phyloP scores from a whole-genome alignment of 345 rosid genomes.

The Citrus reticulata region DNA sequence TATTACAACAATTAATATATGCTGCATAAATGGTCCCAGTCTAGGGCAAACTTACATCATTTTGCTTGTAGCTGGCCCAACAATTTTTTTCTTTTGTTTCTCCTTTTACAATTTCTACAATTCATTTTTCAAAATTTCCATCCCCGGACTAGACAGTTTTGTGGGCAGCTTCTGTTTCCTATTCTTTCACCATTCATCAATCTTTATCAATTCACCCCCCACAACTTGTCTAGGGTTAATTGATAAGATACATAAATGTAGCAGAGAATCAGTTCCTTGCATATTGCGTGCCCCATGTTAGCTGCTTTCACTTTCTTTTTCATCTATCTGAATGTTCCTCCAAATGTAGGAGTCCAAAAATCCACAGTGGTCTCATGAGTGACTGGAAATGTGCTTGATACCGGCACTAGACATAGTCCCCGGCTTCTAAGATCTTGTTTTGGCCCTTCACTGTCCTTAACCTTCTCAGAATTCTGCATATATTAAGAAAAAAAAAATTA shows the following conservation, averaged over 20 bases:
- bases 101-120: not conserved
- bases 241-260: conserved; percentile 26
- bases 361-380: conserved; percentile 79
- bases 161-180: conserved; percentile 10
- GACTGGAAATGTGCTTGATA: conserved; percentile 85
- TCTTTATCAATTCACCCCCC: conserved; percentile 15
- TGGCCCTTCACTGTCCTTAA: conserved; percentile 57
- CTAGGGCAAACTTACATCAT: conserved; percentile 17
- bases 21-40: conserved; percentile 14
- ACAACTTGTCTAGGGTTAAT: conserved; percentile 33
- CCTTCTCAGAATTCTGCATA: conserved; percentile 50
- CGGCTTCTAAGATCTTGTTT: conserved; percentile 87
- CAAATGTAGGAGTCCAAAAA: conserved; percentile 95
- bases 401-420: conserved; percentile 88
- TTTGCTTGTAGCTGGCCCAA: conserved; percentile 28
- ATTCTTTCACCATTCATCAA: not conserved
- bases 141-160: conserved; percentile 9
- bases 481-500: not conserved
- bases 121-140: conserved; percentile 7
- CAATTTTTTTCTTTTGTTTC: conserved; percentile 16
- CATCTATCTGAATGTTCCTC: conserved; percentile 84
- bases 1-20: conserved; percentile 31
- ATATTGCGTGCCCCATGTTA: not conserved
- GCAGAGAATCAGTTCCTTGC: conserved; percentile 29
- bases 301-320: not conserved